Evolutionary conservation across 2,329 filamentous ascomycete species (phyloP), one percentile per base, ranked within the genome.

Genomic region (Epichloe typhina): DNA sequence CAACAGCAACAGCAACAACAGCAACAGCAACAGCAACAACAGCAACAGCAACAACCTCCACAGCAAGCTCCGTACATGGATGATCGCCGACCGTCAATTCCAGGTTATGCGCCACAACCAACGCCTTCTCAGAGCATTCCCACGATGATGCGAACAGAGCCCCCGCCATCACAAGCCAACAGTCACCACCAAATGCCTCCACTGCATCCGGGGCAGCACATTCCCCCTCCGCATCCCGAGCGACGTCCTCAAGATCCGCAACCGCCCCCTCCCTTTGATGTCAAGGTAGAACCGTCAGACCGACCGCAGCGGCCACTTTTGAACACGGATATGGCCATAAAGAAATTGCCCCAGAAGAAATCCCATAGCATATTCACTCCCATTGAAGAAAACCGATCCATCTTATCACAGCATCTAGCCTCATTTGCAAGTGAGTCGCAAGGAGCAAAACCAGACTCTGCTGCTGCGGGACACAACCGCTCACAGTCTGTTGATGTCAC

Each of bases 281-380:
- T 68, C 8, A 74, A 71, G 57, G 61, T 63, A 8, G 75, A 80
- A n/a, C 69, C 71, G 9, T 67, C 71, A 21, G 71, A 75, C 15
- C 66, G 71, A 37, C 67, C 69, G 3, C 67, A 71, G 53, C 68
- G 71, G 36, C 74, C 69, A 8, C 59, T 74, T 42, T 62, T 76
- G 49, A 77, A 77, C 57, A 79, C 72, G 5, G 72, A 72, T 46
- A 66, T 67, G 37, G 70, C 70, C 17, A 75, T 80, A 55, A 79
- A 79, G 65, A 80, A 78, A 57, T 71, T 86, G 55, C 83, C 84
- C 2, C 86, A 84, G 60, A 83, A 86, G 36, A 90, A 90, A 64
- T 84, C 84, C 21, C 84, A 90, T 63, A 96, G 90, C 65, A 97
- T 98, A 53, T 97, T 97, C 64, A 98, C 93, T 0, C 93, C 93